These are phyloP conservation scores for Kregervanrija delftensis DNA, from an alignment of 805 yeast genomes.

Conservation along the genomic window DNA sequence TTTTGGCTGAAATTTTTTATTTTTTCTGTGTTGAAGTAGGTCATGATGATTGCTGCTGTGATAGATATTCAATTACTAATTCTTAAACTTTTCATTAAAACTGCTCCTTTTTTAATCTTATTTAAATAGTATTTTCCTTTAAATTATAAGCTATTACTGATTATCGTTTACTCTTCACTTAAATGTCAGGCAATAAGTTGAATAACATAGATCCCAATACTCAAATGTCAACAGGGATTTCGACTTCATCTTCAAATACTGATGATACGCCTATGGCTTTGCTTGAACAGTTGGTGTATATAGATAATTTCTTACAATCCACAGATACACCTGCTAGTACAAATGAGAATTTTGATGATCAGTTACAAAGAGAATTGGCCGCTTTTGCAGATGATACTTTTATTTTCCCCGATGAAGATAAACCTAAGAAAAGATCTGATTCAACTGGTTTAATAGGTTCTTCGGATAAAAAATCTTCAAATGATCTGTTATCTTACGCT, in stretches of 20 bases:
- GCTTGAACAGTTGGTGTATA: conserved; percentile 72
- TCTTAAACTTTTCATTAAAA: too few species aligned
- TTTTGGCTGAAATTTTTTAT: neutral
- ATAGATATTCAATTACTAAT: too few species aligned
- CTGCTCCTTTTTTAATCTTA: too few species aligned
- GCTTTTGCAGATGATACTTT: conserved; percentile 81
- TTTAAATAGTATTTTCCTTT: too few species aligned
- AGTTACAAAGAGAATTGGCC: conserved; percentile 58
- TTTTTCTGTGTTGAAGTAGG: too few species aligned
- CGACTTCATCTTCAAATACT: neutral
- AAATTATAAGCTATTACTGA: too few species aligned
- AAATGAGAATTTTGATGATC: conserved; percentile 42
- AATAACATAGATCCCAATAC: too few species aligned
- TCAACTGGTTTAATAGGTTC: neutral
- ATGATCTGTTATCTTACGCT: conserved; percentile 7
- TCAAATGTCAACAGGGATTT: too few species aligned
- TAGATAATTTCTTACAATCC: conserved; percentile 66
- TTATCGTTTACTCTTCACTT: too few species aligned
- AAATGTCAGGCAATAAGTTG: too few species aligned
- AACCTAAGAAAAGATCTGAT: conserved; percentile 33
- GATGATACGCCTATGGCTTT: conserved; percentile 39
- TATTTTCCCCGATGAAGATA: conserved; percentile 77
- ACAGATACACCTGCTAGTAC: conserved; percentile 22
- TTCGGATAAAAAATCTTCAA: neutral
- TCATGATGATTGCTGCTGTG: too few species aligned